A percentile compares a stretch with the other conserved stretches of the same genome.
These are phyloP conservation scores for Candida koratica DNA, from an alignment of 805 yeast genomes.

Conservation along the genomic window DNA sequence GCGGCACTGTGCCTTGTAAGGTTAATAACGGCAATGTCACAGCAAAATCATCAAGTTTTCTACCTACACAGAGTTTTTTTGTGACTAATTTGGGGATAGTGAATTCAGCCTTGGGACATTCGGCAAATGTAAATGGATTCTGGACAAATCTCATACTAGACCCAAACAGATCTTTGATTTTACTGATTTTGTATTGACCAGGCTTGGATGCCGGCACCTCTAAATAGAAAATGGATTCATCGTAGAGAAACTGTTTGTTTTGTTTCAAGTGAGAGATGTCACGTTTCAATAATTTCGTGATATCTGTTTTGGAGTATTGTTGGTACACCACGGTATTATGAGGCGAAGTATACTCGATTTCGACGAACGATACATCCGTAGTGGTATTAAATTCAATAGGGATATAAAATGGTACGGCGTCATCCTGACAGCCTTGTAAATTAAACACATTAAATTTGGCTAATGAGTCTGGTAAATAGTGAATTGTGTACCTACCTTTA, in stretches of 20 bases:
- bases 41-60: slow-evolving; percentile 40
- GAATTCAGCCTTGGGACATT: slow-evolving; percentile 74
- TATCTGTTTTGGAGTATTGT: slow-evolving; percentile 55
- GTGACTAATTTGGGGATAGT: slow-evolving; percentile 27
- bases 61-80: slow-evolving; percentile 53
- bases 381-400: slow-evolving; percentile 84
- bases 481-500: slow-evolving; percentile 80
- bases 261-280: slow-evolving; percentile 30
- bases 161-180: slow-evolving; percentile 63
- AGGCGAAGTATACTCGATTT: slow-evolving; percentile 58
- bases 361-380: slow-evolving; percentile 62
- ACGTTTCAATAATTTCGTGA: slow-evolving; percentile 36
- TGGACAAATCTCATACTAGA: slow-evolving; percentile 57
- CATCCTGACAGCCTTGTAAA: slow-evolving; percentile 49
- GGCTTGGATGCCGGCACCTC: slow-evolving; percentile 63
- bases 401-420: slow-evolving; percentile 24
- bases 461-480: slow-evolving; percentile 86
- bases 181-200: slow-evolving; percentile 71
- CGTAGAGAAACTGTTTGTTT: slow-evolving; percentile 19
- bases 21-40: slow-evolving; percentile 42
- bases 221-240: slow-evolving; percentile 49
- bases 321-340: slow-evolving; percentile 44
- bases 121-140: slow-evolving; percentile 61
- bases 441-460: slow-evolving; percentile 77
- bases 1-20: slow-evolving; percentile 75